Percentiles rank a stretch among this genome's conserved stretches.
phyloP scores from a whole-genome alignment of 139 green algal species.

The Gonium pectorale region DNA sequence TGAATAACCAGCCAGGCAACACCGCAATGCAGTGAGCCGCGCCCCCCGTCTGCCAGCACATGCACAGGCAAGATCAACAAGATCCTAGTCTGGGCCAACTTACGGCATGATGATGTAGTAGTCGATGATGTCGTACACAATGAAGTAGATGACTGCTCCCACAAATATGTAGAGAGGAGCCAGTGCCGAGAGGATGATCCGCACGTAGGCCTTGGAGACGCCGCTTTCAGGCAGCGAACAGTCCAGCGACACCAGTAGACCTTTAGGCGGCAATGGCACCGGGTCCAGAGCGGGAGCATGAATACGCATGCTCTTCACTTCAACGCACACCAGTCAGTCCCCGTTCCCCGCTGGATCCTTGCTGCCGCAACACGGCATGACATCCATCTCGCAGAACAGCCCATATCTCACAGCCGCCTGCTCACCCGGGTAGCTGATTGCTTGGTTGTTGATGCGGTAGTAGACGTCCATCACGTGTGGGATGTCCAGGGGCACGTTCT shows the following conservation, averaged over 20 bases:
- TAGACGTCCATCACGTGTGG: constrained; percentile 15
- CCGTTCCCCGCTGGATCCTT: no score
- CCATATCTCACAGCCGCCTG: no score
- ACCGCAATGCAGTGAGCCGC: not conserved
- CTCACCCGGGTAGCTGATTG: constrained; percentile 31
- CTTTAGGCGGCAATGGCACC: not conserved
- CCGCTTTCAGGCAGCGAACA: not conserved
- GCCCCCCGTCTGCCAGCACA: not conserved
- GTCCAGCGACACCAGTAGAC: constrained; percentile 34
- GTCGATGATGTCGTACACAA: not conserved
- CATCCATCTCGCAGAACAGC: no score
- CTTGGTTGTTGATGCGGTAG: constrained; percentile 39
- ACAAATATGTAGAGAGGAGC: constrained; percentile 33
- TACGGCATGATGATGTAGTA: constrained; percentile 16
- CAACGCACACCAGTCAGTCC: no score
- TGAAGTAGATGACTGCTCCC: not conserved
- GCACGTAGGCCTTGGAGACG: constrained; percentile 31
- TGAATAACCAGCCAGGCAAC: no score
- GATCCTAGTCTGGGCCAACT: no score
- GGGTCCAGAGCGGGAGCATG: not conserved
- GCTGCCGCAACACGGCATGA: no score
- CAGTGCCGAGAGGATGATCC: constrained; percentile 10
- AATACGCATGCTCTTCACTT: no score
- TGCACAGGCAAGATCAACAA: not conserved
- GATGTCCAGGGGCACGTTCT: constrained; percentile 29